Percentiles rank a stretch among this genome's conserved stretches.
phyloP scores from a whole-genome alignment of 2,329 filamentous ascomycete genomes.

The Neofusicoccum sp. region DNA sequence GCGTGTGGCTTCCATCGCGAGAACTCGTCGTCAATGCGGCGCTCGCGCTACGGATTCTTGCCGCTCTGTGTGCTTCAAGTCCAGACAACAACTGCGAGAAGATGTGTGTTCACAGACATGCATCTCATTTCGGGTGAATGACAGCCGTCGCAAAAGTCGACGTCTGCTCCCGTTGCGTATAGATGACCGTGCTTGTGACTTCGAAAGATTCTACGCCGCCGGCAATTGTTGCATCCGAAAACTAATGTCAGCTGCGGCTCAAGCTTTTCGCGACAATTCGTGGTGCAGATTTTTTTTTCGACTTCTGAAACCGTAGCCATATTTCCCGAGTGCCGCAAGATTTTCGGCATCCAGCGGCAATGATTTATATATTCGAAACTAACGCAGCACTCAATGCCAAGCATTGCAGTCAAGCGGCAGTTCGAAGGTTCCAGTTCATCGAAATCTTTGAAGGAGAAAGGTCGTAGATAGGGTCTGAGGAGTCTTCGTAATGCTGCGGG shows the following conservation, averaged over 20 bases:
- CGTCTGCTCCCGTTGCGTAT: background rate
- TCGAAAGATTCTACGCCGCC: background rate
- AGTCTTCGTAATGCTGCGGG: too few species aligned
- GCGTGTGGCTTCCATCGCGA: background rate
- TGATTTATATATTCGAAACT: too few species aligned
- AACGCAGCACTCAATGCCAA: too few species aligned
- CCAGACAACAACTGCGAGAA: slow-evolving; percentile 6
- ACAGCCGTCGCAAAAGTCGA: background rate
- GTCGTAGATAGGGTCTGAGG: too few species aligned
- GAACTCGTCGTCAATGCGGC: background rate
- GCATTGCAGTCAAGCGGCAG: too few species aligned
- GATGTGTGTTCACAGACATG: background rate
- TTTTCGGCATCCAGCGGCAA: too few species aligned
- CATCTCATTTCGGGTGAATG: background rate
- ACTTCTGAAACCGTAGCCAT: background rate
- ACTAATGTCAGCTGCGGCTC: background rate
- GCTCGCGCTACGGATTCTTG: background rate
- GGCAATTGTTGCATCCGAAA: background rate
- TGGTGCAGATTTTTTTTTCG: background rate
- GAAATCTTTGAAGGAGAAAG: too few species aligned
- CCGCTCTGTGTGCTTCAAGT: slow-evolving; percentile 3
- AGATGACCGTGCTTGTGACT: background rate
- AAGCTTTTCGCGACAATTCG: background rate
- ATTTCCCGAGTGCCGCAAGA: too few species aligned
- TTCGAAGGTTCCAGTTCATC: too few species aligned